Percentiles rank a stretch among this genome's conserved stretches.
Evolutionary conservation across 495 filamentous ascomycete genomes (phyloP).

Genomic region (Aspergillus bertholletiae): DNA sequence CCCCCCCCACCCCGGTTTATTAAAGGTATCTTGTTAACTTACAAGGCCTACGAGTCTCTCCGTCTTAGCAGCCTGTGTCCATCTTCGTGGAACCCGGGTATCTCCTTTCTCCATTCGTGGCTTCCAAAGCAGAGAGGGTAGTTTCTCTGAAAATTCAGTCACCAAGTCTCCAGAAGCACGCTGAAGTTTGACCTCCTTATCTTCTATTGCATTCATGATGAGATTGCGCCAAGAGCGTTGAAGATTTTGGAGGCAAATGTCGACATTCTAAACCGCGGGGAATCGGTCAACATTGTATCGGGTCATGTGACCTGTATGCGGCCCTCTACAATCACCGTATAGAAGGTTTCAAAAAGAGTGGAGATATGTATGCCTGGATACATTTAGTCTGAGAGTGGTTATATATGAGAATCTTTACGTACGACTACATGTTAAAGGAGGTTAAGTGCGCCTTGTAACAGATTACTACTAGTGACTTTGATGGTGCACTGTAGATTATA

Average conservation of each 20-base stretch:
- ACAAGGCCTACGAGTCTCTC: conserved; percentile 43
- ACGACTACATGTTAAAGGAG: too few relatives aligned
- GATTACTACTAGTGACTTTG: too few relatives aligned
- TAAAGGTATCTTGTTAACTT: conserved; percentile 11
- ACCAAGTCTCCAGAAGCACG: conserved; percentile 66
- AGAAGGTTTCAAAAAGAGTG: too few relatives aligned
- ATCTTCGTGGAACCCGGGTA: conserved; percentile 35
- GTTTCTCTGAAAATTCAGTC: conserved; percentile 54
- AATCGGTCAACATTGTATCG: neutral
- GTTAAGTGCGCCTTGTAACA: too few relatives aligned
- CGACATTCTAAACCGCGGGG: conserved; percentile 6
- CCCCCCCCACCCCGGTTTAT: neutral
- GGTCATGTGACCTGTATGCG: conserved; percentile 12
- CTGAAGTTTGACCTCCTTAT: conserved; percentile 70
- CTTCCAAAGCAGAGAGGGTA: conserved; percentile 50
- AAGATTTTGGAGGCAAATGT: neutral
- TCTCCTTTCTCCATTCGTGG: conserved; percentile 18
- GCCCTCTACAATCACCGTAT: neutral
- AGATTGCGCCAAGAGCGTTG: neutral
- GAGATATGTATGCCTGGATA: too few relatives aligned
- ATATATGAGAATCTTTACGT: too few relatives aligned
- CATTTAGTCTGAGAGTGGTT: too few relatives aligned
- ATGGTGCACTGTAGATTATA: too few relatives aligned
- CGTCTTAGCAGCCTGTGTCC: conserved; percentile 36
- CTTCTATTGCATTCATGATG: conserved; percentile 51